Conservation (phyloP, 805 yeast species). For the Yamadazyma nakazawae region DNA sequence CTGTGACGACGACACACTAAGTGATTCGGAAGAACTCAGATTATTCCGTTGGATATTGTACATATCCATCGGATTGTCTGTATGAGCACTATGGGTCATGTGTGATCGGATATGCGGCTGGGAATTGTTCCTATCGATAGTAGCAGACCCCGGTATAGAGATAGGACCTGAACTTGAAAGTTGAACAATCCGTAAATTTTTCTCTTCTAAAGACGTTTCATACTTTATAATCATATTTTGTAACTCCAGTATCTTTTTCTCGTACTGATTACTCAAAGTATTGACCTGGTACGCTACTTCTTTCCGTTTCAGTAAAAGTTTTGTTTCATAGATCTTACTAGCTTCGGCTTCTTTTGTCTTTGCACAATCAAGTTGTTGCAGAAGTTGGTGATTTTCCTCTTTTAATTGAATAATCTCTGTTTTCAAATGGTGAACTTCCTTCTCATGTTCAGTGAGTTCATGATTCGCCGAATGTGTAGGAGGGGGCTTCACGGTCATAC, state of each 20-base stretch:
- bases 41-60: conserved; percentile 11
- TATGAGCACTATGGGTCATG: not conserved
- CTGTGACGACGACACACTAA: conserved; percentile 7
- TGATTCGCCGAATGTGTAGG: not conserved
- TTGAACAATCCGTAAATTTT: conserved; percentile 32
- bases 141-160: conserved; percentile 25
- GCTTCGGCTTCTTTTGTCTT: conserved; percentile 9
- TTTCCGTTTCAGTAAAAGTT: conserved; percentile 20
- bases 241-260: conserved; percentile 35
- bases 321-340: conserved; percentile 21
- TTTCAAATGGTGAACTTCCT: conserved; percentile 11
- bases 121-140: conserved; percentile 5
- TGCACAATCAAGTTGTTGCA: conserved; percentile 16
- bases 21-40: conserved; percentile 13
- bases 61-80: conserved; percentile 12
- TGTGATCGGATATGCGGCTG: not conserved
- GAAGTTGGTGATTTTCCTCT: conserved; percentile 20
- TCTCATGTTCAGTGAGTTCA: conserved; percentile 6
- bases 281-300: conserved; percentile 27
- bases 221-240: conserved; percentile 25
- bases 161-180: conserved; percentile 37
- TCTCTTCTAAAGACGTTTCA: conserved; percentile 37
- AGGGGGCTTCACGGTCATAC: not conserved
- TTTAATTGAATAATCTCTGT: conserved; percentile 16
- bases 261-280: conserved; percentile 25